Evolutionary conservation across 805 yeast genomes (phyloP).

Genomic region (Candida nemodendra): DNA sequence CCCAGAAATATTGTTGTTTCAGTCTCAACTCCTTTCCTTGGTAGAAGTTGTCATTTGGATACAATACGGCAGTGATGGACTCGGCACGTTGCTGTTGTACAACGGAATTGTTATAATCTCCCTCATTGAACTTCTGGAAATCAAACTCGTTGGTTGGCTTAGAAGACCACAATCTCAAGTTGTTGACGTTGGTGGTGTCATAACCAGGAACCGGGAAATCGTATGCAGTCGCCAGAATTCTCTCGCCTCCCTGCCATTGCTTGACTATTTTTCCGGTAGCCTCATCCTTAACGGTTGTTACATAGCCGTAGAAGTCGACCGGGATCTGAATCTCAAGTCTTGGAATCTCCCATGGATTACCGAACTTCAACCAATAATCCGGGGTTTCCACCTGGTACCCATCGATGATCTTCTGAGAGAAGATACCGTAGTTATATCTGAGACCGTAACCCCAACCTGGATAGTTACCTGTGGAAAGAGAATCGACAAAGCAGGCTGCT

Average conservation of each 20-base stretch:
- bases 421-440: slow-evolving; percentile 91
- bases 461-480: slow-evolving; percentile 79
- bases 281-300: slow-evolving; percentile 52
- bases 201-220: slow-evolving; percentile 94
- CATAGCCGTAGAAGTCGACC: slow-evolving; percentile 84
- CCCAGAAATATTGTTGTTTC: slow-evolving; percentile 97
- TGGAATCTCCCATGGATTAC: slow-evolving; percentile 93
- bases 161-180: slow-evolving; percentile 86
- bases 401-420: slow-evolving; percentile 82
- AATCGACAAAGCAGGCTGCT: slow-evolving; percentile 93
- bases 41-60: slow-evolving; percentile 92
- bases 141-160: slow-evolving; percentile 90
- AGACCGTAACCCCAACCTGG: slow-evolving; percentile 97
- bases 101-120: slow-evolving; percentile 86
- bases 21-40: slow-evolving; percentile 88
- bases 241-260: slow-evolving; percentile 84
- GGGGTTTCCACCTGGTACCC: slow-evolving; percentile 95
- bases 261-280: slow-evolving; percentile 57
- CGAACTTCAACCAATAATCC: slow-evolving; percentile 86
- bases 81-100: slow-evolving; percentile 85
- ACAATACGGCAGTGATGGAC: slow-evolving; percentile 86
- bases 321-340: slow-evolving; percentile 86
- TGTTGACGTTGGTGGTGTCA: slow-evolving; percentile 78
- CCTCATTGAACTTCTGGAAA: slow-evolving; percentile 84
- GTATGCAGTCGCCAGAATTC: slow-evolving; percentile 84